Conservation (phyloP, 23 red algal genomes). For the Gracilaria caudata region DNA sequence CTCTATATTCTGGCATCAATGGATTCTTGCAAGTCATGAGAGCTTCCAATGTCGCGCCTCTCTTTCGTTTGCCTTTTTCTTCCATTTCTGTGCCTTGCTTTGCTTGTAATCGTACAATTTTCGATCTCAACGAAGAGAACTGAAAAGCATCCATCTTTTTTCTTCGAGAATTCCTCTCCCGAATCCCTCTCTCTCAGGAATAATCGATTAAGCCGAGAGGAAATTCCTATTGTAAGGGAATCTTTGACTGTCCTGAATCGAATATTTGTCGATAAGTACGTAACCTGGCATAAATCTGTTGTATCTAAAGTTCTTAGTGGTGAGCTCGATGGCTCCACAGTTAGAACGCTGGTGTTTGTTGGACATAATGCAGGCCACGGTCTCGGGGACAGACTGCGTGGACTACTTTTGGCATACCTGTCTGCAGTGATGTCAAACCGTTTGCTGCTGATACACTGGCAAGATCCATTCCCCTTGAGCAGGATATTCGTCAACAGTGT, state of each 20-base stretch:
- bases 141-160: neutral
- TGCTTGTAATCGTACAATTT: neutral
- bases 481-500: neutral
- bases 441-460: conserved; percentile 35
- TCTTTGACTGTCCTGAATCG: neutral
- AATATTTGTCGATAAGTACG: conserved; percentile 31
- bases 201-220: neutral
- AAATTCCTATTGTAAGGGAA: neutral
- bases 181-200: neutral
- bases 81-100: neutral
- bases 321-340: neutral
- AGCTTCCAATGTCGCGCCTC: conserved; percentile 10
- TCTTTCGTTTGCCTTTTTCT: neutral
- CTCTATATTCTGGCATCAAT: neutral
- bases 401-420: conserved; percentile 27
- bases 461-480: conserved; percentile 29
- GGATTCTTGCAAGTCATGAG: neutral
- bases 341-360: neutral
- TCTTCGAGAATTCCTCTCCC: neutral
- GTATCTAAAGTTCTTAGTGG: neutral
- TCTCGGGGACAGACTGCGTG: conserved; percentile 40
- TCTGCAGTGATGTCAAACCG: conserved; percentile 35
- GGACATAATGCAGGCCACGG: conserved; percentile 20
- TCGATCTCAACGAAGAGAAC: neutral
- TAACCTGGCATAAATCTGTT: conserved; percentile 11